Percentiles rank a stretch among this genome's conserved stretches.
phyloP scores from a whole-genome alignment of 306 rosid species.

The Corylus avellana region DNA sequence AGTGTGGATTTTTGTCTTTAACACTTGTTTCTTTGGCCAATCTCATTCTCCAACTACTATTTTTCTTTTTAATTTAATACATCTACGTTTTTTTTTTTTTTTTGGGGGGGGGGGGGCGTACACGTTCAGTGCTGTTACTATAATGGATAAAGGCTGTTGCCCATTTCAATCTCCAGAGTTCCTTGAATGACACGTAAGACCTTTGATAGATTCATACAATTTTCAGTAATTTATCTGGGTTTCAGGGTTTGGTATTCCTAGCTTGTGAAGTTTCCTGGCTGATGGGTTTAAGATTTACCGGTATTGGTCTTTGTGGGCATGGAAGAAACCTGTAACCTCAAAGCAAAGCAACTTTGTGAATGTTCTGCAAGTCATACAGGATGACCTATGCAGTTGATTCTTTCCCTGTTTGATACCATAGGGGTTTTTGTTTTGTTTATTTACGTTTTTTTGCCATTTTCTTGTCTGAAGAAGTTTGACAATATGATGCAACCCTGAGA shows the following conservation, averaged over 20 bases:
- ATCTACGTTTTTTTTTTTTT: not conserved
- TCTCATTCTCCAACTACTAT: not conserved
- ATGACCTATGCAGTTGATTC: slow-evolving; percentile 11
- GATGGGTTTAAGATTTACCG: slow-evolving; percentile 4
- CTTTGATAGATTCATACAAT: not conserved
- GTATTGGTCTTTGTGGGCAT: not conserved
- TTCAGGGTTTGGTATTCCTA: not conserved
- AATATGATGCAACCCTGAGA: slow-evolving; percentile 23
- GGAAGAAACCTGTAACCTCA: slow-evolving; percentile 17
- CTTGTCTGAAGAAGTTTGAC: slow-evolving; percentile 22
- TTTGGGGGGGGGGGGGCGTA: not conserved
- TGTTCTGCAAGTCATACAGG: slow-evolving; percentile 12
- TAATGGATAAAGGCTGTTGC: not conserved
- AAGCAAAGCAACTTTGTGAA: slow-evolving; percentile 6
- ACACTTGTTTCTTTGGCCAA: not conserved
- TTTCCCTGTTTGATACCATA: slow-evolving; percentile 20
- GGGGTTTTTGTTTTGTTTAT: slow-evolving; percentile 11
- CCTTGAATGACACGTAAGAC: not conserved
- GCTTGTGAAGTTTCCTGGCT: slow-evolving; percentile 10
- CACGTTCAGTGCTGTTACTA: not conserved
- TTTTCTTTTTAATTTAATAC: not conserved
- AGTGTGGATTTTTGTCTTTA: not conserved
- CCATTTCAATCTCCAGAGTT: not conserved
- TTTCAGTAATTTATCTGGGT: not conserved
- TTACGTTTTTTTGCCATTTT: slow-evolving; percentile 15